Conservation (phyloP, 805 yeast species). For the Yamadazyma paraphyllophila region DNA sequence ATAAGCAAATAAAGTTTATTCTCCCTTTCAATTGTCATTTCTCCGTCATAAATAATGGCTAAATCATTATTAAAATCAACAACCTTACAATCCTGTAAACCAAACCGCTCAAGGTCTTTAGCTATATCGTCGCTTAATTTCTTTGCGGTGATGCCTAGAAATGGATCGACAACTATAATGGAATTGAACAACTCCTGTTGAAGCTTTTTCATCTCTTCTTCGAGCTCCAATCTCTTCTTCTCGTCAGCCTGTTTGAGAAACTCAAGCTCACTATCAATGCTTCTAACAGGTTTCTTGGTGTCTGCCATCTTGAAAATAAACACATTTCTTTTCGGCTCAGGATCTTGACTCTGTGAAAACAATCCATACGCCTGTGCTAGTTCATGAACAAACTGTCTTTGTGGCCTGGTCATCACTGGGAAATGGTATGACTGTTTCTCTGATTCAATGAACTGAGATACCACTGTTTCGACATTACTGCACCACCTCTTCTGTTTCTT, state of each 20-base stretch:
- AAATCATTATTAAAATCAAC: neutral
- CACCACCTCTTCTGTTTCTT: slow-evolving; percentile 68
- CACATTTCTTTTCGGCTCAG: slow-evolving; percentile 76
- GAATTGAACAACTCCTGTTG: slow-evolving; percentile 44
- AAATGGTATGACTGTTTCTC: slow-evolving; percentile 51
- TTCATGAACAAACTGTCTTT: slow-evolving; percentile 69
- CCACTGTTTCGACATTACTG: slow-evolving; percentile 52
- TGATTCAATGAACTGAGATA: slow-evolving; percentile 21
- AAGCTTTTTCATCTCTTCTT: slow-evolving; percentile 19
- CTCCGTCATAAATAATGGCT: slow-evolving; percentile 4
- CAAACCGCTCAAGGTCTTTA: slow-evolving; percentile 19
- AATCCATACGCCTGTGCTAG: slow-evolving; percentile 58
- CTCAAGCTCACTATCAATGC: slow-evolving; percentile 20
- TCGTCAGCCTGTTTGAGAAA: slow-evolving; percentile 32
- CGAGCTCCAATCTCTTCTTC: slow-evolving; percentile 19
- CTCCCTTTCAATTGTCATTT: slow-evolving; percentile 38
- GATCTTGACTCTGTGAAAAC: slow-evolving; percentile 73
- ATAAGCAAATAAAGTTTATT: slow-evolving; percentile 41
- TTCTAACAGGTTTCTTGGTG: slow-evolving; percentile 35
- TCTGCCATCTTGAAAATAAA: slow-evolving; percentile 46
- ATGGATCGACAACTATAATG: slow-evolving; percentile 50
- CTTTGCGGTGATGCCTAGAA: slow-evolving; percentile 47
- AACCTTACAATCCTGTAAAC: slow-evolving; percentile 2
- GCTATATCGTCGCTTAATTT: slow-evolving; percentile 37
- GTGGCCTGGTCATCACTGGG: slow-evolving; percentile 69